Percentiles rank a stretch among this genome's conserved stretches.
These are phyloP conservation scores for Pleurostoma richardsiae DNA, from an alignment of 2,329 filamentous ascomycete genomes.

Conservation along the genomic window DNA sequence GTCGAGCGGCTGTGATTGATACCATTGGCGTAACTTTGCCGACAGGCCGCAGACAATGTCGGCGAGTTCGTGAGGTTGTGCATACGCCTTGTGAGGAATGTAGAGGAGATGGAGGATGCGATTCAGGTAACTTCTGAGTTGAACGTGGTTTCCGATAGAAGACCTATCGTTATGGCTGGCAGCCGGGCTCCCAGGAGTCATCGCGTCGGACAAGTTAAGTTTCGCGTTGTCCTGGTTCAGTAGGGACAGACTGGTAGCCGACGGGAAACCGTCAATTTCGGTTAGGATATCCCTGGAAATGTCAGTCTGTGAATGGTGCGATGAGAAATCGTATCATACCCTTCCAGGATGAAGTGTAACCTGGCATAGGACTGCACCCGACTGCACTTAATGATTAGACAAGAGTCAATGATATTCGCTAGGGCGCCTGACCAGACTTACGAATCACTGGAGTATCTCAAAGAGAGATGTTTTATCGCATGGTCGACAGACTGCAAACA, in stretches of 20 bases:
- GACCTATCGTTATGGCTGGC: background rate
- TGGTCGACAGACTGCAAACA: conserved; percentile 2
- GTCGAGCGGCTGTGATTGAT: conserved; percentile 1
- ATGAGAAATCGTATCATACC: background rate
- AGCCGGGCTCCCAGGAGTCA: background rate
- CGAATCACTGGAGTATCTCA: background rate
- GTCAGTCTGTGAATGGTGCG: too few species aligned
- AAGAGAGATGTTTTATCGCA: background rate
- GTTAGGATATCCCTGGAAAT: conserved; percentile 1
- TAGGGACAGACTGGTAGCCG: background rate
- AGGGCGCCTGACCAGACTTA: background rate
- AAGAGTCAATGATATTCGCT: background rate
- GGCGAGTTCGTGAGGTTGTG: conserved; percentile 5
- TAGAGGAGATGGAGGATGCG: conserved; percentile 1
- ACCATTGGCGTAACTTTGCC: conserved; percentile 2
- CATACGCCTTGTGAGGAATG: conserved; percentile 4
- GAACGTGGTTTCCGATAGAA: background rate
- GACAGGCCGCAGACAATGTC: conserved; percentile 3
- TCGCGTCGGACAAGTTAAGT: background rate
- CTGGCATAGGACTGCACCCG: background rate
- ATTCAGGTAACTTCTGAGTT: conserved; percentile 3
- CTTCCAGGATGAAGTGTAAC: background rate
- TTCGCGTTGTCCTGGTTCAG: background rate
- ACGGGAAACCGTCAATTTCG: conserved; percentile 3
- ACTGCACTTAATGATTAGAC: background rate